Conservation (phyloP, 345 rosid species). For the Excoecaria cochinchinensis region DNA sequence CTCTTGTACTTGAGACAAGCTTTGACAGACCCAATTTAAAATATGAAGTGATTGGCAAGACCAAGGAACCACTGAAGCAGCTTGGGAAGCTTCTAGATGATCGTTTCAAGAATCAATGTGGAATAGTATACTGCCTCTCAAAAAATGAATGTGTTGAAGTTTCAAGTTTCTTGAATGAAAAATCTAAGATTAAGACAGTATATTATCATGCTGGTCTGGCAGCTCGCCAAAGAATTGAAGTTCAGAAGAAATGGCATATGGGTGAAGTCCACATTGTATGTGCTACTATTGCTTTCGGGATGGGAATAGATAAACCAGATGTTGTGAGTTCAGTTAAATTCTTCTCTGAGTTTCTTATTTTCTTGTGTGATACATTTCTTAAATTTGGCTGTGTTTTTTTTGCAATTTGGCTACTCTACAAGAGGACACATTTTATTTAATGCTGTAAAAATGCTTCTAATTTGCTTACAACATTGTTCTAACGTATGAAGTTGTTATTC, state of each 20-base stretch:
- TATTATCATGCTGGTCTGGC: conserved; percentile 84
- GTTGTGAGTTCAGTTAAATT: conserved; percentile 48
- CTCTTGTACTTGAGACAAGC: conserved; percentile 79
- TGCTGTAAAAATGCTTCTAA: neutral
- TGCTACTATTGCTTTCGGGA: conserved; percentile 93
- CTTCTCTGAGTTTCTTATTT: neutral
- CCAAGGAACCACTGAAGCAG: conserved; percentile 75
- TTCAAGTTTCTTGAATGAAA: conserved; percentile 64
- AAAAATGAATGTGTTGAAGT: conserved; percentile 83
- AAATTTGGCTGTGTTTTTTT: conserved; percentile 9
- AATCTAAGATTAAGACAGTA: conserved; percentile 69
- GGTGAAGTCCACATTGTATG: conserved; percentile 83
- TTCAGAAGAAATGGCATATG: conserved; percentile 79
- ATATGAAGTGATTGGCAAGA: conserved; percentile 77
- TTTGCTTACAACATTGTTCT: neutral
- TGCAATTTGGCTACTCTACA: neutral
- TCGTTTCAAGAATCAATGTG: conserved; percentile 68
- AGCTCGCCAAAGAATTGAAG: conserved; percentile 65
- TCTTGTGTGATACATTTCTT: neutral
- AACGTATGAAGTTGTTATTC: neutral
- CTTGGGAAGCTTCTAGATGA: conserved; percentile 66
- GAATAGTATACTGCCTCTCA: conserved; percentile 85
- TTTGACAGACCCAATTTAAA: conserved; percentile 90
- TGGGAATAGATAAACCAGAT: conserved; percentile 97
- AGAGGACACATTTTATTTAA: neutral